Evolutionary conservation across 2,329 filamentous ascomycete species (phyloP).

Genomic region (Leptographium galeiforme): DNA sequence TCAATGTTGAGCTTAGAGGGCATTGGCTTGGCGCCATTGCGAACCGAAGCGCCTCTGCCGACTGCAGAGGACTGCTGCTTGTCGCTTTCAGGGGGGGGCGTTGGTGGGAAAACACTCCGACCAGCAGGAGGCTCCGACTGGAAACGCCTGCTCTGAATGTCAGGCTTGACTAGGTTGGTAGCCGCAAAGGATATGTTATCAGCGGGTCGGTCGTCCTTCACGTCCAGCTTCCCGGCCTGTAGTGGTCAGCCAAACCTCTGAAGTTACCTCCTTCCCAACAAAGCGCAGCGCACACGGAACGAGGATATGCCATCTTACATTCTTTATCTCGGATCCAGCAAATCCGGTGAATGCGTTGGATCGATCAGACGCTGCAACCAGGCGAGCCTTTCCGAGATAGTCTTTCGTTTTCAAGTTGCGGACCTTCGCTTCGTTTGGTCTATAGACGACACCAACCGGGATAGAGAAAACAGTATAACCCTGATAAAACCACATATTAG

Average conservation of each 20-base stretch:
- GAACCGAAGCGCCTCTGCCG: conserved; percentile 45
- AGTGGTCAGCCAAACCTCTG: neutral
- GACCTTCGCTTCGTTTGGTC: conserved; percentile 94
- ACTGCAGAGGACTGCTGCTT: conserved; percentile 29
- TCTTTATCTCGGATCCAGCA: conserved; percentile 66
- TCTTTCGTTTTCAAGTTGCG: conserved; percentile 97
- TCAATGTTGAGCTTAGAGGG: conserved; percentile 52
- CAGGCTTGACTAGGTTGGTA: conserved; percentile 82
- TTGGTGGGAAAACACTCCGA: conserved; percentile 86
- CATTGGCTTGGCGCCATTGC: conserved; percentile 46
- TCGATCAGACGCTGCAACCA: conserved; percentile 78
- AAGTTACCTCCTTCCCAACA: neutral
- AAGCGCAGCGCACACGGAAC: neutral
- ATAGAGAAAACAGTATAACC: conserved; percentile 99
- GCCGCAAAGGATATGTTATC: conserved; percentile 87
- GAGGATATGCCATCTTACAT: conserved; percentile 29
- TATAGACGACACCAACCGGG: conserved; percentile 86
- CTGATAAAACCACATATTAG: conserved; percentile 33
- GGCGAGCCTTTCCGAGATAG: conserved; percentile 87
- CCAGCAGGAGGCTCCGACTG: conserved; percentile 72
- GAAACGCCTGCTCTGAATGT: conserved; percentile 65
- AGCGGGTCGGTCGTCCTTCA: conserved; percentile 65
- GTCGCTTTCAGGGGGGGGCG: conserved; percentile 87
- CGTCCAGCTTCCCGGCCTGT: conserved; percentile 36
- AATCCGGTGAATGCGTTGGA: conserved; percentile 73